These are phyloP conservation scores for Alternaria metachromatica DNA, from an alignment of 2,329 filamentous ascomycete genomes.

Conservation along the genomic window DNA sequence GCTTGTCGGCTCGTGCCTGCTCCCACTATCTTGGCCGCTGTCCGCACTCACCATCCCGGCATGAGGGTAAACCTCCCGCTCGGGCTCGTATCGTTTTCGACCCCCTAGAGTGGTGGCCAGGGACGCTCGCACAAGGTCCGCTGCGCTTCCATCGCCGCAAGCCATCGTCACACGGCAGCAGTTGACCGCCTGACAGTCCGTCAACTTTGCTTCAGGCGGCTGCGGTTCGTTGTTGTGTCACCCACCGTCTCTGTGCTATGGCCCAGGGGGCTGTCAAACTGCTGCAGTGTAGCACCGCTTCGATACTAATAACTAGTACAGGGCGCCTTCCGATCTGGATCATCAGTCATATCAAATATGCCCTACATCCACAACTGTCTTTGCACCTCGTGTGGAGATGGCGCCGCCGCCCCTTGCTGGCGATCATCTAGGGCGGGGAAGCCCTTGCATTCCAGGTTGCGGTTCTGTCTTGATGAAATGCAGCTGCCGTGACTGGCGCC, in stretches of 20 bases:
- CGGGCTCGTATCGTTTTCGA: constrained; percentile 26
- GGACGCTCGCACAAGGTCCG: constrained; percentile 28
- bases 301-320: constrained; percentile 1
- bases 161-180: constrained; percentile 35
- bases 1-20: constrained; percentile 20
- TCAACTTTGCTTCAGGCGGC: constrained; percentile 24
- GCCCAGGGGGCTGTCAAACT: constrained; percentile 41
- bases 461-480: constrained; percentile 9
- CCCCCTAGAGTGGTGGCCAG: constrained; percentile 17
- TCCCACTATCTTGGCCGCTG: constrained; percentile 26
- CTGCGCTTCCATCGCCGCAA: constrained; percentile 26
- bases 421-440: constrained; percentile 3
- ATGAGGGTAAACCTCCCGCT: constrained; percentile 31
- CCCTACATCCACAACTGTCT: constrained; percentile 7
- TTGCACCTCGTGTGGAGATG: constrained; percentile 5
- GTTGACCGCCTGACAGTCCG: constrained; percentile 43
- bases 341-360: constrained; percentile 13
- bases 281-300: constrained; percentile 35
- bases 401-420: constrained; percentile 10
- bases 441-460: constrained; percentile 16
- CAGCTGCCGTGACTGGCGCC: constrained; percentile 25
- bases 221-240: constrained; percentile 26
- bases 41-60: constrained; percentile 32
- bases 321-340: constrained; percentile 12
- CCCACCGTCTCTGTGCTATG: constrained; percentile 28